These are phyloP conservation scores for Tolypocladium nubicola DNA, from an alignment of 2,329 filamentous ascomycete genomes.

Conservation along the genomic window DNA sequence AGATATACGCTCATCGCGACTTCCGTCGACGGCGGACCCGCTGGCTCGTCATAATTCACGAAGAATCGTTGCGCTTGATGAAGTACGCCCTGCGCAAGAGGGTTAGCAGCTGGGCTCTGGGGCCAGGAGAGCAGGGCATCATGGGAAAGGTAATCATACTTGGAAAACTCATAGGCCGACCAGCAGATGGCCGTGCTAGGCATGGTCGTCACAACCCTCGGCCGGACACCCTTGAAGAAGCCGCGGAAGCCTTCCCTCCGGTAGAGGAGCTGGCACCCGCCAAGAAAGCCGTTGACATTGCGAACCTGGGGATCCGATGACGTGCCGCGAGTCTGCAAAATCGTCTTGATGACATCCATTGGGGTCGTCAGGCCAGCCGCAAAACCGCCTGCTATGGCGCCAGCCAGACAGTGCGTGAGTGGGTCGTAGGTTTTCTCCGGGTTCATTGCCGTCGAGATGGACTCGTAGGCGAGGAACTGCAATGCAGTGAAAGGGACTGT, in stretches of 20 bases:
- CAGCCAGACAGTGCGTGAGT: constrained; percentile 84
- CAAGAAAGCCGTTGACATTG: constrained; percentile 70
- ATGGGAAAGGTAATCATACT: constrained; percentile 35
- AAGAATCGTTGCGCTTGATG: constrained; percentile 39
- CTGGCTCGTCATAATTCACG: constrained; percentile 12
- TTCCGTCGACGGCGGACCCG: background rate
- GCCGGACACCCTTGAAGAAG: constrained; percentile 88
- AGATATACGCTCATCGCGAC: background rate
- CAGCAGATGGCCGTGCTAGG: constrained; percentile 99
- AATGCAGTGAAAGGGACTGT: constrained; percentile 95
- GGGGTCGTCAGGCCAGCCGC: constrained; percentile 91
- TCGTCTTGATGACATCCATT: constrained; percentile 96
- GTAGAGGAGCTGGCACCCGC: constrained; percentile 73
- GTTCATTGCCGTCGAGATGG: constrained; percentile 88
- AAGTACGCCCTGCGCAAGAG: constrained; percentile 42
- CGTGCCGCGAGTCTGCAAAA: constrained; percentile 85
- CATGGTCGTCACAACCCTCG: constrained; percentile 91
- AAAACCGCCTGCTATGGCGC: constrained; percentile 84
- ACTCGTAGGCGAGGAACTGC: constrained; percentile 97
- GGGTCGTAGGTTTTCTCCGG: constrained; percentile 80
- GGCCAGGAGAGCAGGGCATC: background rate
- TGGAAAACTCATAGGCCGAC: constrained; percentile 64
- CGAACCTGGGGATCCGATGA: constrained; percentile 72
- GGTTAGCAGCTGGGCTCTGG: background rate
- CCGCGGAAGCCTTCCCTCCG: constrained; percentile 73